Conservation (phyloP, 208 protist genomes). For the Trypanosoma avium region DNA sequence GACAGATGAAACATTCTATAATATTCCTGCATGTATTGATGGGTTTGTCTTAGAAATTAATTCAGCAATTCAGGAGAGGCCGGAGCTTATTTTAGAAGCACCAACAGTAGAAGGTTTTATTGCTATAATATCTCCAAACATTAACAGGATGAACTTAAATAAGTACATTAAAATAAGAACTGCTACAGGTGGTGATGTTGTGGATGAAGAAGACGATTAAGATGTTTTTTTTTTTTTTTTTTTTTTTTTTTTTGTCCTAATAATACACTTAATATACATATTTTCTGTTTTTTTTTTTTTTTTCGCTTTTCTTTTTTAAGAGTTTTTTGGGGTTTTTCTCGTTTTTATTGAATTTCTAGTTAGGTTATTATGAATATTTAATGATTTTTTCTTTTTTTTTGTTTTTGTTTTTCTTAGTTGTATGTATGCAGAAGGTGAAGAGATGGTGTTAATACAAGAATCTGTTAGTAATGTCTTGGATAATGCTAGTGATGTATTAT, state of each 20-base stretch:
- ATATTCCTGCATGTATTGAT: constrained; percentile 71
- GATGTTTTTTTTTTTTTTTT: neutral
- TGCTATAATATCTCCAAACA: constrained; percentile 69
- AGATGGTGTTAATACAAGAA: constrained; percentile 1
- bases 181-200: constrained; percentile 66
- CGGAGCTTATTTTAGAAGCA: constrained; percentile 49
- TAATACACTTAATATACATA: neutral
- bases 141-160: constrained; percentile 45
- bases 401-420: constrained; percentile 3
- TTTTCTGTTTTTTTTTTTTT: neutral
- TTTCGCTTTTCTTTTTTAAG: neutral
- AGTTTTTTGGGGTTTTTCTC: neutral
- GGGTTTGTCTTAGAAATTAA: constrained; percentile 88
- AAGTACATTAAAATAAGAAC: constrained; percentile 54
- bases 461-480: neutral
- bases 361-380: too few species aligned
- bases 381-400: neutral
- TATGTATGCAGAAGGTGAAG: constrained; percentile 7
- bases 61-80: constrained; percentile 44
- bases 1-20: constrained; percentile 48
- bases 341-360: constrained; percentile 1
- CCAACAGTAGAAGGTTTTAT: constrained; percentile 74
- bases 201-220: constrained; percentile 45
- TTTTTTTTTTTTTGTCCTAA: neutral
- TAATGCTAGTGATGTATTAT: neutral